phyloP scores from a whole-genome alignment of 108 stramenopile species.

The Cyclotella atomus region DNA sequence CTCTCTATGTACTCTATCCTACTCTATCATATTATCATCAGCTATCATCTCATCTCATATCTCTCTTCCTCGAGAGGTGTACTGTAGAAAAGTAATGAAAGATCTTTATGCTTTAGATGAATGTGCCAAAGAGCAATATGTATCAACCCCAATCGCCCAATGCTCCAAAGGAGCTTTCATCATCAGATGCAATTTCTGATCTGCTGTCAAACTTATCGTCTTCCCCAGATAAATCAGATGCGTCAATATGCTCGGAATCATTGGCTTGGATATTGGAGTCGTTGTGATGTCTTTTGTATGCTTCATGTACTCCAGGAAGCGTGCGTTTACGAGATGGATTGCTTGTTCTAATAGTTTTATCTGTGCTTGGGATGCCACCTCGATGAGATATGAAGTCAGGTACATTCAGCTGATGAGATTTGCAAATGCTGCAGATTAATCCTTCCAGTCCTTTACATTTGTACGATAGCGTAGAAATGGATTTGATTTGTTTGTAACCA shows the following conservation, averaged over 20 bases:
- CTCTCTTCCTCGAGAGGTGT: no score
- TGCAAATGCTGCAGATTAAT: conserved; percentile 24
- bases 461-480: conserved; percentile 20
- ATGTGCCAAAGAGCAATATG: neutral
- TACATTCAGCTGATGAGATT: conserved; percentile 18
- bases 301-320: no score
- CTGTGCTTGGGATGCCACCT: neutral
- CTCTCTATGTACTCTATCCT: no score
- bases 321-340: neutral
- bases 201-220: neutral
- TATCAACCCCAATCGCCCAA: conserved; percentile 17
- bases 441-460: conserved; percentile 36
- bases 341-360: neutral
- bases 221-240: neutral
- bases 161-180: conserved; percentile 9
- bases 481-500: conserved; percentile 30
- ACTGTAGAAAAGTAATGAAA: no score
- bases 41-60: no score
- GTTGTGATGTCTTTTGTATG: neutral
- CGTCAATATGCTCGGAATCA: neutral
- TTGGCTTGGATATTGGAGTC: neutral
- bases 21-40: no score
- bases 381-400: neutral
- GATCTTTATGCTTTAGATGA: no score
- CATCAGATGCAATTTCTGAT: neutral